Base-by-base conservation (phyloP, 169 alveolate genomes). In the Plasmodium adleri region DNA sequence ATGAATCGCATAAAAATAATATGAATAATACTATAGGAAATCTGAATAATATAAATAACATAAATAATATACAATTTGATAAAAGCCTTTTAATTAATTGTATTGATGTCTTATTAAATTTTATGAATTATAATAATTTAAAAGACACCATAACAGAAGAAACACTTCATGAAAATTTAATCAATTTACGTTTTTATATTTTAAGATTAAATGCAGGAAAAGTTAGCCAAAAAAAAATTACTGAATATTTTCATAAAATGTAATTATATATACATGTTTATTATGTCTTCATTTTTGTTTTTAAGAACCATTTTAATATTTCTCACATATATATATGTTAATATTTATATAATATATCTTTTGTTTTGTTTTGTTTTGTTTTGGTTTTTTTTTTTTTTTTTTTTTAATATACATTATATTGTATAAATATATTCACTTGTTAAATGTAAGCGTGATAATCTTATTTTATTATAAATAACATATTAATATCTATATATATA, bases 201-300 rank as follows among this genome's bases (percentile, higher is more conserved):
- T 58, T 78, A 1, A 78, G 89, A 12, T 78, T 78, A 64, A 78
- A 78, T 78, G 89, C 32, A 32, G 89, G 54, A 26, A 78, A 78
- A 59, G 64, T 78, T 52, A 64, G 52, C 15, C 89, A 78, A 70
- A 78, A 78, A 78, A 78, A 78, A 59, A 78, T 78, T 50, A 78
- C 89, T 39, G 89, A 78, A 45, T 78, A 78, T 59, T 78, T 78
- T 66, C 28, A 52, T 17, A 78, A 78, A 78, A 78, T 78, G 78
- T 78, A 78, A 26, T 28, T 39, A 39, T 39, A 39, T 39, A 39
- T 4, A 39, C 7, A 39, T 39, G 47, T 4, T 5, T 39, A 39
- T 39, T 5, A 39, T 39, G 47, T 39, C 10, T 39, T 9, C 47
- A 39, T 39, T 5, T 39, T 39, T 5, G 47, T 39, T 39, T 39